A percentile compares a stretch with the other conserved stretches of the same genome.
phyloP scores from a whole-genome alignment of 768 basidiomycete genomes.

The Podaxis pistillaris region DNA sequence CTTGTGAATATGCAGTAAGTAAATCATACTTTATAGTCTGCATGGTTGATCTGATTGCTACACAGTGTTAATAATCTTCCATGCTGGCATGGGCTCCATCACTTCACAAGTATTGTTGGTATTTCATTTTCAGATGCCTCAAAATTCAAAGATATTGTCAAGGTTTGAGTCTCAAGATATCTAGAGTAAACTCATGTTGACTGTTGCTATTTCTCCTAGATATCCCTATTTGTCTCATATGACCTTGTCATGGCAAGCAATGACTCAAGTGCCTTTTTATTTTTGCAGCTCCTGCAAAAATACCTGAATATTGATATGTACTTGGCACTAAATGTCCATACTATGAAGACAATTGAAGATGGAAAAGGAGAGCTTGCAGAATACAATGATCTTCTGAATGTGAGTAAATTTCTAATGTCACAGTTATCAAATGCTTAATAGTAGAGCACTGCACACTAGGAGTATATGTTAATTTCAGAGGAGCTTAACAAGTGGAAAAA shows the following conservation, averaged over 20 bases:
- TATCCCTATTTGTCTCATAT: background rate
- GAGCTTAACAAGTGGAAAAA: conserved; percentile 16
- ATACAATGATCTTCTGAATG: conserved; percentile 18
- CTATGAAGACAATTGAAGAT: conserved; percentile 26
- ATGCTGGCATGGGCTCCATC: conserved; percentile 29
- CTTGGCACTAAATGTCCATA: conserved; percentile 30
- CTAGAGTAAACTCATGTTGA: background rate
- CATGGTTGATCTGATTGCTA: no score
- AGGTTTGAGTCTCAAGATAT: conserved; percentile 20
- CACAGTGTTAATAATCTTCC: conserved; percentile 22
- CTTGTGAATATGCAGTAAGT: no score
- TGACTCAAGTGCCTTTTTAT: conserved; percentile 21
- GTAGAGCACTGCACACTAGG: background rate
- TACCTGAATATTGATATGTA: conserved; percentile 31
- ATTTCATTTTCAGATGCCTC: conserved; percentile 28
- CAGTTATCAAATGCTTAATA: background rate
- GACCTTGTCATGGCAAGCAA: background rate
- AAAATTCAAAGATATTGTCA: conserved; percentile 31
- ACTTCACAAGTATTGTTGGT: conserved; percentile 24
- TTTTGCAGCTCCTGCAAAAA: conserved; percentile 24
- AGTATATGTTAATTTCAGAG: conserved; percentile 16
- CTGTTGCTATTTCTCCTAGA: background rate
- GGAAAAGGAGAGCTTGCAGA: conserved; percentile 18
- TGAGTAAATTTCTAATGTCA: conserved; percentile 11
- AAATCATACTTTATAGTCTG: no score